Evolutionary conservation across 106 monocot species (phyloP).

Genomic region (Phalaenopsis aphrodite): DNA sequence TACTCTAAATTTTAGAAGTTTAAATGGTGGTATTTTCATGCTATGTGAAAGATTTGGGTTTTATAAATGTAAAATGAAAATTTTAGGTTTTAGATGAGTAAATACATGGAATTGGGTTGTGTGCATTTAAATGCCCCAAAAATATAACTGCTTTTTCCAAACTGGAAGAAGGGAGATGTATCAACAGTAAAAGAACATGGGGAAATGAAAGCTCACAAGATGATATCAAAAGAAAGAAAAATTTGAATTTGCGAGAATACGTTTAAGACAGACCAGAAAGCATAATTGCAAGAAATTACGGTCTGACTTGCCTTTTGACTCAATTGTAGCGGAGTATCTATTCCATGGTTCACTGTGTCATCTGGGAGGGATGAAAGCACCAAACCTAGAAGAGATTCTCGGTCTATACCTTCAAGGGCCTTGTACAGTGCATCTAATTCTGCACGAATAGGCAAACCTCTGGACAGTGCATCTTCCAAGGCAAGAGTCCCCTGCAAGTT

Average conservation of each 20-base stretch:
- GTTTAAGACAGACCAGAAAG: background rate
- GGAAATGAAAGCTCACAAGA: too few relatives aligned
- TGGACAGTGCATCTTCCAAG: slow-evolving; percentile 80
- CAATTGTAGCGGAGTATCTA: slow-evolving; percentile 51
- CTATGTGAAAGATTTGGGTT: too few relatives aligned
- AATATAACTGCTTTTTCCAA: too few relatives aligned
- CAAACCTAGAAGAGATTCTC: slow-evolving; percentile 64
- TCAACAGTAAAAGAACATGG: too few relatives aligned
- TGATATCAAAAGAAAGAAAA: background rate
- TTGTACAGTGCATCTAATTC: slow-evolving; percentile 56
- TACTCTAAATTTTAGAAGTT: too few relatives aligned
- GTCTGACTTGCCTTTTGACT: slow-evolving; percentile 61
- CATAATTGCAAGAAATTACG: background rate
- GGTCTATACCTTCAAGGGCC: slow-evolving; percentile 74
- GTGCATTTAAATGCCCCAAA: too few relatives aligned
- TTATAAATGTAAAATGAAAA: too few relatives aligned
- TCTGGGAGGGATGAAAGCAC: slow-evolving; percentile 79
- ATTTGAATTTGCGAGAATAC: background rate
- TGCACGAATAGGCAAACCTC: slow-evolving; percentile 54
- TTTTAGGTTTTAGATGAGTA: too few relatives aligned
- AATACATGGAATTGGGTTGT: too few relatives aligned
- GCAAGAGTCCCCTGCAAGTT: slow-evolving; percentile 65
- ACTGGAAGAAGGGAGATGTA: too few relatives aligned
- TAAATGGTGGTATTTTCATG: too few relatives aligned
- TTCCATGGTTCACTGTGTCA: slow-evolving; percentile 57